Evolutionary conservation across 495 filamentous ascomycete genomes (phyloP).

Genomic region (Pseudevernia furfuracea): DNA sequence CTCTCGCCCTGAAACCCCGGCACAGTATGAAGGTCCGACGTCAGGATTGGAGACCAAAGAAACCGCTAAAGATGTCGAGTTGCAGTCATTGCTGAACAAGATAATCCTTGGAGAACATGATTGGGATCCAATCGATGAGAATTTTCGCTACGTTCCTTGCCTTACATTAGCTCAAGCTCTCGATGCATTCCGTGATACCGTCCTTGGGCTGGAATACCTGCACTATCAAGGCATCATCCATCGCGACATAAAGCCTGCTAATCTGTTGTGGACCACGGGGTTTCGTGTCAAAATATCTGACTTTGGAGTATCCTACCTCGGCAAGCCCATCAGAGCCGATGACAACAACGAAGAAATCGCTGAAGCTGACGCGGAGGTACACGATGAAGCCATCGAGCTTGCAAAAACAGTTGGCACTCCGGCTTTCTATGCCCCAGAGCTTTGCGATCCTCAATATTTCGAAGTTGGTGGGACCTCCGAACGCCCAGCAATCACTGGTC

Average conservation of each 20-base stretch:
- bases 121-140: slow-evolving; percentile 54
- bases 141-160: slow-evolving; percentile 83
- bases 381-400: slow-evolving; percentile 86
- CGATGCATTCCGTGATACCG: slow-evolving; percentile 82
- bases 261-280: slow-evolving; percentile 78
- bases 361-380: slow-evolving; percentile 73
- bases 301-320: slow-evolving; percentile 96
- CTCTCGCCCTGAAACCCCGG: slow-evolving; percentile 19
- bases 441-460: slow-evolving; percentile 75
- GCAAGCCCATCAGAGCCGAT: slow-evolving; percentile 62
- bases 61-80: slow-evolving; percentile 27
- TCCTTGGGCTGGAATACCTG: slow-evolving; percentile 88
- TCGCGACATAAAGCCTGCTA: slow-evolving; percentile 98
- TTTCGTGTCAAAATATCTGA: slow-evolving; percentile 97
- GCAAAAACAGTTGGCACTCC: slow-evolving; percentile 97
- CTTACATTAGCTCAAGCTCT: slow-evolving; percentile 82
- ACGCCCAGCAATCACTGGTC: slow-evolving; percentile 50
- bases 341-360: slow-evolving; percentile 68
- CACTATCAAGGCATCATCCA: slow-evolving; percentile 97
- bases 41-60: slow-evolving; percentile 59
- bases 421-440: slow-evolving; percentile 93
- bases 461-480: slow-evolving; percentile 41
- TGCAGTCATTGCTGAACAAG: slow-evolving; percentile 42
- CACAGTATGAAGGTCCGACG: slow-evolving; percentile 59
- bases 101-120: slow-evolving; percentile 42